Percentiles rank a stretch among this genome's conserved stretches.
Conservation (phyloP, 2,329 filamentous ascomycete genomes). For the Stachybotrys chartarum region DNA sequence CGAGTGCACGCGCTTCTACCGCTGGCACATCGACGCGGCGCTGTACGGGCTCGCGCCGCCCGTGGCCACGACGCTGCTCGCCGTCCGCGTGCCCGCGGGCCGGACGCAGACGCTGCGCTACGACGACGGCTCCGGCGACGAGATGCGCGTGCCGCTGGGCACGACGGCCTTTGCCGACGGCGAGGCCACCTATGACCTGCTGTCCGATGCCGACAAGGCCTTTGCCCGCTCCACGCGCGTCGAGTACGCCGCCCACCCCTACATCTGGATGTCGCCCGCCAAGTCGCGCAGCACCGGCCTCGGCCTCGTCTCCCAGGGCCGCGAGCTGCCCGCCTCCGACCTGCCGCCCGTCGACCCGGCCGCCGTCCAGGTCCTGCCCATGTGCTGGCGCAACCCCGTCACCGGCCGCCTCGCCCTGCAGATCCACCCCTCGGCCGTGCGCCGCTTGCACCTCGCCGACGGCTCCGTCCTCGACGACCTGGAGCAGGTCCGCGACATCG, state of each 20-base stretch:
- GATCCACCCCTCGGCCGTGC: conserved; percentile 65
- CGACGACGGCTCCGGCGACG: conserved; percentile 63
- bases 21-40: conserved; percentile 77
- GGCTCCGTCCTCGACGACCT: conserved; percentile 65
- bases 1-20: conserved; percentile 54
- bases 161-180: conserved; percentile 71
- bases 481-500: conserved; percentile 56
- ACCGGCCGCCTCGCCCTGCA: conserved; percentile 64
- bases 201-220: conserved; percentile 58
- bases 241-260: conserved; percentile 73
- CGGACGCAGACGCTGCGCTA: conserved; percentile 62
- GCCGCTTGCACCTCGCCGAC: conserved; percentile 59
- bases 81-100: conserved; percentile 64
- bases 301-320: conserved; percentile 60
- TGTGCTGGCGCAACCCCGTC: conserved; percentile 71
- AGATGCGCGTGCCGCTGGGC: conserved; percentile 61
- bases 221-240: conserved; percentile 61
- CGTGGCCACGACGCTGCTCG: conserved; percentile 64
- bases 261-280: conserved; percentile 72
- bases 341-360: conserved; percentile 58
- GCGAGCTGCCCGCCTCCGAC: conserved; percentile 51
- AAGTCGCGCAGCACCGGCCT: conserved; percentile 62
- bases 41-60: conserved; percentile 71
- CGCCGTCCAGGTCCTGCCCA: conserved; percentile 66
- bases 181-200: conserved; percentile 61